Evolutionary conservation across 2,329 filamentous ascomycete genomes (phyloP), one percentile per base, ranked within the genome.

Genomic region (Trichoderma hamatum): DNA sequence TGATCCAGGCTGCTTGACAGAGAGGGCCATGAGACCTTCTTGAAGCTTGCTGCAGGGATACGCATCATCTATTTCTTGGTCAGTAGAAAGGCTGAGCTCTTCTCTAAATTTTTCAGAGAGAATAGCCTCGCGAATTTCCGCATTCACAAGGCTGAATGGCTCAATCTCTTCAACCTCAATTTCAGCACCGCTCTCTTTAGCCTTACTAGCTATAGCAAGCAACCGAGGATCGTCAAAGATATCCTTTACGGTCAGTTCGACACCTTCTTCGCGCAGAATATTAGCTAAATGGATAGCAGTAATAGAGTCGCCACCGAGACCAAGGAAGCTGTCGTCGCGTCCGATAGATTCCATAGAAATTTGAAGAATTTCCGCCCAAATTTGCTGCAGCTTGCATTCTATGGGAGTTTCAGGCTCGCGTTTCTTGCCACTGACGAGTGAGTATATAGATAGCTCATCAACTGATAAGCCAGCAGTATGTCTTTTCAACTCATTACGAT

Each of bases 31-130:
- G 1, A 82, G 75, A 3, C 78, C 79, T 71, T 80, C 79, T 60
- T 82, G 80, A 2, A 82, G 72, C 4, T 76, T 74, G 13, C 79
- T 78, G 73, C 78, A 80, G 6, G 80, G 80, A 55, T 79, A 82
- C 1, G 54, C 59, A 28, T 71, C 68, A 3, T 71, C 51, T 76
- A 71, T 34, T 6, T 56, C 51, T 14, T 69, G 67, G 1, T 13
- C 9, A 7, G 28, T 34, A 16, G 67, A 46, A 7, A 69, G 46
- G 3, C 56, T 52, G 7, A 65, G 46, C 4, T 43, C 28, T 34
- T 21, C 21, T 9, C 32, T 30, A 43, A 69, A 16, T 0, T n/a
- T 24, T 1, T 54, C 39, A 11, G 60, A 39, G 1, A 58, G 6
- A 19, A 69, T 9, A 52, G 59, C 7, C 0, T 54, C 21, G 2